Conservation (phyloP, 768 basidiomycete genomes). For the Leucocoprinus leucothites region DNA sequence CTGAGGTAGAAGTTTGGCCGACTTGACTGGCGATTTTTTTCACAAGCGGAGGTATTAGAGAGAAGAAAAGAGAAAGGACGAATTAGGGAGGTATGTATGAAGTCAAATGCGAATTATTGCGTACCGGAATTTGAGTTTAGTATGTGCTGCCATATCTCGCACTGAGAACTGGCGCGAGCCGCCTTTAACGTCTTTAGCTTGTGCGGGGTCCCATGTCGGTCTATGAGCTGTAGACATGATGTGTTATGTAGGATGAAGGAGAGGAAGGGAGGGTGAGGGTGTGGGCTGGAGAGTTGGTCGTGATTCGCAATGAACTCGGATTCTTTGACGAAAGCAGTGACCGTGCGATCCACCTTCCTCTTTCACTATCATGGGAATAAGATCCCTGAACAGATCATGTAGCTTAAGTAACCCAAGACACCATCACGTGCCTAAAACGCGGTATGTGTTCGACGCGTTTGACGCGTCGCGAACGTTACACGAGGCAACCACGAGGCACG, state of each 20-base stretch:
- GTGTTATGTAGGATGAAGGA: conserved; percentile 9
- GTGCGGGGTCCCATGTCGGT: conserved; percentile 97
- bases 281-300: no score
- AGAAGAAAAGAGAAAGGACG: neutral
- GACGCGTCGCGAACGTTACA: conserved; percentile 15
- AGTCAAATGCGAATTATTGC: neutral
- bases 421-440: conserved; percentile 13
- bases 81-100: no score
- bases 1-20: conserved; percentile 80
- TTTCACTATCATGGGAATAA: no score
- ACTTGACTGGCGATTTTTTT: conserved; percentile 54
- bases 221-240: conserved; percentile 88
- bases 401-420: no score
- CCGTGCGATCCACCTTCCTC: neutral
- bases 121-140: conserved; percentile 96
- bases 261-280: neutral
- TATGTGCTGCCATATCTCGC: conserved; percentile 92
- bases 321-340: neutral
- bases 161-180: conserved; percentile 92
- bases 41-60: neutral
- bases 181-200: conserved; percentile 88
- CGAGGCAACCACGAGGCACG: conserved; percentile 11
- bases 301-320: no score
- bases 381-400: no score
- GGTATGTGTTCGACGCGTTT: neutral